These are phyloP conservation scores for Zygosaccharomyces rouxii DNA, from an alignment of 805 yeast genomes.

Conservation along the genomic window DNA sequence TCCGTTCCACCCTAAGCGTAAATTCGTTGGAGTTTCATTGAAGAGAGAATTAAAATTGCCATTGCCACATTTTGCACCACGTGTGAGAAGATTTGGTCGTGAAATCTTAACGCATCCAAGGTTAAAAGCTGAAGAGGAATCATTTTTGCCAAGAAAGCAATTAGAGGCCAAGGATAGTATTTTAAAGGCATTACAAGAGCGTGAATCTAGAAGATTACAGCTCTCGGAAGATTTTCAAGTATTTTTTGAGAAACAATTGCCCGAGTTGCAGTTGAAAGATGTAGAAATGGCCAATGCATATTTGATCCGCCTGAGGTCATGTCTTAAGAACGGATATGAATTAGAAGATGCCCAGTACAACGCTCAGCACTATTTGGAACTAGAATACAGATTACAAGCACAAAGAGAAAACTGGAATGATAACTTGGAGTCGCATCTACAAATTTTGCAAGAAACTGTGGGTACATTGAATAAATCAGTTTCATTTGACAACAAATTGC, in stretches of 20 bases:
- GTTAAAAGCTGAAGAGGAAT: conserved; percentile 55
- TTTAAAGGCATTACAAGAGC: conserved; percentile 37
- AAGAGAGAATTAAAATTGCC: conserved; percentile 63
- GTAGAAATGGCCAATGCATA: conserved; percentile 45
- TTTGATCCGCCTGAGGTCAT: conserved; percentile 49
- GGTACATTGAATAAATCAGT: conserved; percentile 18
- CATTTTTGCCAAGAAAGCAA: conserved; percentile 64
- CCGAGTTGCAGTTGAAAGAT: conserved; percentile 27
- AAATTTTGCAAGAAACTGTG: conserved; percentile 14
- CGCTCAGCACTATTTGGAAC: conserved; percentile 48
- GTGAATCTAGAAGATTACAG: conserved; percentile 39
- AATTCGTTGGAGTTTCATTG: conserved; percentile 84
- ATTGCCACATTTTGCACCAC: conserved; percentile 86
- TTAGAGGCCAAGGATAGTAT: conserved; percentile 52
- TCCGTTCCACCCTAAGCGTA: conserved; percentile 93
- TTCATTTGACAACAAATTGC: conserved; percentile 29
- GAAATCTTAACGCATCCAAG: conserved; percentile 44
- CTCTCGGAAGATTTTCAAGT: conserved; percentile 32
- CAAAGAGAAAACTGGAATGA: conserved; percentile 36
- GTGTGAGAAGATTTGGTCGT: conserved; percentile 79
- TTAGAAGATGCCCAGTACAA: conserved; percentile 54
- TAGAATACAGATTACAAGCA: conserved; percentile 41
- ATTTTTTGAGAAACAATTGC: conserved; percentile 20
- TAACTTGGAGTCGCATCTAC: conserved; percentile 22
- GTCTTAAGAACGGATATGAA: conserved; percentile 54